phyloP scores from a whole-genome alignment of 495 filamentous ascomycete species.

The Tuber microsphaerosporum region DNA sequence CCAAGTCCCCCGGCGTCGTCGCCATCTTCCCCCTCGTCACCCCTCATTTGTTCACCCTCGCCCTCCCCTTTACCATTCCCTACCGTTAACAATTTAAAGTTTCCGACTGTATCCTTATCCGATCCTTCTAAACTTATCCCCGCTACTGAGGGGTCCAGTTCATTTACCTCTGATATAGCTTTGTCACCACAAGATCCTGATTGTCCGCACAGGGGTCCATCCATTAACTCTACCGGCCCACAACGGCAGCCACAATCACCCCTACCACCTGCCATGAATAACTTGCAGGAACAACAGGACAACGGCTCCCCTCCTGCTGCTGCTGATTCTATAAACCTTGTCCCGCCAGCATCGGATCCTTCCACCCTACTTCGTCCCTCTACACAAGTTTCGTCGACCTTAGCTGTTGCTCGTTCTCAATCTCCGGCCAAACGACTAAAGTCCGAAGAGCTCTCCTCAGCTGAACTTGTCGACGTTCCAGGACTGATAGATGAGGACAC shows the following conservation, averaged over 20 bases:
- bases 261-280: constrained; percentile 6
- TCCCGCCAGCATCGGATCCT: constrained; percentile 15
- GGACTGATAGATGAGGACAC: constrained; percentile 41
- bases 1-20: constrained; percentile 32
- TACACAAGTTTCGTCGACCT: constrained; percentile 8
- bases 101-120: constrained; percentile 25
- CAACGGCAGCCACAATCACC: constrained; percentile 2
- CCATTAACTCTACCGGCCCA: neutral
- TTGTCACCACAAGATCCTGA: constrained; percentile 4
- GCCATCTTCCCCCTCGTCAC: constrained; percentile 24
- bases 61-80: constrained; percentile 31
- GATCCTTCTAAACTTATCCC: constrained; percentile 13
- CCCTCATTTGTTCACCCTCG: constrained; percentile 28
- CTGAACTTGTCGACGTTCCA: constrained; percentile 15
- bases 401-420: constrained; percentile 31
- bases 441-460: constrained; percentile 32
- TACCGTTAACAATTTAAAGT: constrained; percentile 31
- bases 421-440: constrained; percentile 42
- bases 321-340: constrained; percentile 21
- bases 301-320: constrained; percentile 16
- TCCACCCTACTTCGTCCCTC: constrained; percentile 22
- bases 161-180: constrained; percentile 24
- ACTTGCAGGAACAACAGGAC: constrained; percentile 20
- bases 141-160: constrained; percentile 19
- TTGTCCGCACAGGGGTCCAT: neutral